Conservation (phyloP, 495 filamentous ascomycete genomes). For the Collariella sp. region DNA sequence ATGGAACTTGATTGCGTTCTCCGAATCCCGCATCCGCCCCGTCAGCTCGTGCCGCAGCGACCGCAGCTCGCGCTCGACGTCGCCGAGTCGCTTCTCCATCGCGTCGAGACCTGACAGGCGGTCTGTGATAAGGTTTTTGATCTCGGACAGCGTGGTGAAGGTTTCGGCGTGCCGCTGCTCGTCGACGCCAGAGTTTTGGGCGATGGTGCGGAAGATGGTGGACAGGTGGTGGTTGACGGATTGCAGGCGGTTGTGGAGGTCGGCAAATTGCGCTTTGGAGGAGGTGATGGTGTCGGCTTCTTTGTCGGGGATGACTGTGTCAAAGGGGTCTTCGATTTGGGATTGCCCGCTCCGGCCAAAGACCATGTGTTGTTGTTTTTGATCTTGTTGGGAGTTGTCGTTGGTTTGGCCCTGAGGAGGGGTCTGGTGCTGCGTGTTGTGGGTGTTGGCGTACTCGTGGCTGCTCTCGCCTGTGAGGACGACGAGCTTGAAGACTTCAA, state of each 20-base stretch:
- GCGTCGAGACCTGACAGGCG: slow-evolving; percentile 34
- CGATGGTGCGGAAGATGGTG: slow-evolving; percentile 57
- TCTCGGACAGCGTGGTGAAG: slow-evolving; percentile 30
- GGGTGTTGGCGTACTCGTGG: slow-evolving; percentile 30
- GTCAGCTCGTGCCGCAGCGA: slow-evolving; percentile 39
- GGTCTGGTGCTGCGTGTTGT: slow-evolving; percentile 24
- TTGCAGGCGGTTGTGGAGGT: slow-evolving; percentile 75
- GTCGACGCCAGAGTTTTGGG: slow-evolving; percentile 38
- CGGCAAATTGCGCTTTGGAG: slow-evolving; percentile 61
- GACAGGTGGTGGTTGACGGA: slow-evolving; percentile 62
- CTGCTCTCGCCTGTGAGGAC: slow-evolving; percentile 45
- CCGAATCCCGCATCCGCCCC: slow-evolving; percentile 54
- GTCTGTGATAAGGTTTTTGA: slow-evolving; percentile 31
- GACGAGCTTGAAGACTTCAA: slow-evolving; percentile 83
- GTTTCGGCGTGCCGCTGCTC: slow-evolving; percentile 54
- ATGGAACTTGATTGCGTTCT: slow-evolving; percentile 61
- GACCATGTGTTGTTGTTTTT: slow-evolving; percentile 13
- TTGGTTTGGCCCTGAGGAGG: slow-evolving; percentile 17
- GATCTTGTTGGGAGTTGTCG: slow-evolving; percentile 26
- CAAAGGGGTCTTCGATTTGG: slow-evolving; percentile 30
- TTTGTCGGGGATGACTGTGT: slow-evolving; percentile 38
- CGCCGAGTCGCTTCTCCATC: slow-evolving; percentile 44
- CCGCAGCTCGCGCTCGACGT: slow-evolving; percentile 60
- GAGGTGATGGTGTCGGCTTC: slow-evolving; percentile 41
- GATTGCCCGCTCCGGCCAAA: slow-evolving; percentile 20